Base-by-base conservation (phyloP, 2,329 filamentous ascomycete genomes). In the Ceratocystis harringtonii region DNA sequence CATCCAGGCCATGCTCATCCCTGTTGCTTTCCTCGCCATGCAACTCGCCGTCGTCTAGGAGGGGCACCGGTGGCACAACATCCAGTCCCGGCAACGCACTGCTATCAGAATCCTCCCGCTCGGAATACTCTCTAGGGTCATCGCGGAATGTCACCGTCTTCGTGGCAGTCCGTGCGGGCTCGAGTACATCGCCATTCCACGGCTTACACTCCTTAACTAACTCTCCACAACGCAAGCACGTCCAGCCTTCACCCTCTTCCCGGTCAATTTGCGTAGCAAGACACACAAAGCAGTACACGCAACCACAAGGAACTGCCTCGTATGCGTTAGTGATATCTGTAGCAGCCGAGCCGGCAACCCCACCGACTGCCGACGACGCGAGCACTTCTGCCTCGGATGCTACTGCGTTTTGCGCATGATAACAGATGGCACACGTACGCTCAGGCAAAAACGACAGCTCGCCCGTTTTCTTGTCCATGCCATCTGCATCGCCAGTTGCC, bases 271-370 rank as follows among this genome's bases (percentile, higher is more conserved):
- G 84, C 66, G 91, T 90, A 2, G 92, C 90, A n/a, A 97, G 76
- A 72, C 94, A 99, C 19, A 95, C 90, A 73, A 95, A 99, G 75
- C 94, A 99, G 76, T 97, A 99, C 67, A 96, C 81, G 74, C 92
- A 96, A 0, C 88, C 88, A 71, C 94, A 99, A 0, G 90, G 87
- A 1, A 92, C 83, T 0, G 91, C 84, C 76, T 96, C 90, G 73
- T 99, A 99, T 0, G 94, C 92, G 73, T 97, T 99, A 3, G 92
- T 96, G 68, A 97, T 87, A 71, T 97, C 94, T 0, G 92, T 96
- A 69, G 91, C 88, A 5, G 90, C 89, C 19, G 89, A 95, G 19
- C 92, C 92, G 52, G 95, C 81, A 10, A 96, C 87, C 15, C 92
- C 91, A 68, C 86, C 85, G 10, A 84, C 81, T 1, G 85, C 82